Evolutionary conservation across 169 alveolate species (phyloP), one percentile per base, ranked within the genome.

Genomic region (Plasmodium cynomolgi): DNA sequence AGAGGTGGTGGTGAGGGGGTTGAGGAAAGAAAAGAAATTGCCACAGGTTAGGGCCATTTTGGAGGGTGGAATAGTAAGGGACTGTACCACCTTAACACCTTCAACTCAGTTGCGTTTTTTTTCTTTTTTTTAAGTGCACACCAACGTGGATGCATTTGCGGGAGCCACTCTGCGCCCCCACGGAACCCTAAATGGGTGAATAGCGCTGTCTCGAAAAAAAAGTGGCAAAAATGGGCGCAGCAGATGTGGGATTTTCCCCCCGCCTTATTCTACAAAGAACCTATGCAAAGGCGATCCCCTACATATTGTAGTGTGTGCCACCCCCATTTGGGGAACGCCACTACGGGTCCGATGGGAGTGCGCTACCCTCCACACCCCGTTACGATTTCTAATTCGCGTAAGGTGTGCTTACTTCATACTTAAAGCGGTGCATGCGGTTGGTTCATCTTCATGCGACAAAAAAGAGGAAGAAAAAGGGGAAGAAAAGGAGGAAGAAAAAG

Each of bases 361-460:
- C 23, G 62, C 62, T 50, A 50, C 8, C 62, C 62, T 26, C 13
- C 15, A 11, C 56, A 44, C n/a, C 56, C 56, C 23, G 23, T 50
- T 50, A 17, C 62, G 20, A 50, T 68, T 68, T 68, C n/a, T 23
- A 23, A 68, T 68, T 68, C 77, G 37, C 77, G 37, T 68, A 68
- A 68, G 77, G 7, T 34, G 31, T 68, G 77, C 77, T 68, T 68
- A 68, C 37, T 68, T 23, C 72, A 39, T 79, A 79, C 62, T 79
- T 79, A 79, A 79, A 79, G 84, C 84, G 71, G 41, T 79, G 34
- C n/a, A 79, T 37, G 62, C 8, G 62, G 41, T 79, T 79, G 41
- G 62, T 54, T 79, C 31, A 79, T 23, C 29, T 20, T 79, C 33
- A 15, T 7, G 15, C 26, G 26, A 77, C 84, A 77, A 77, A 34